These are phyloP conservation scores for Boechera divaricarpa DNA, from an alignment of 345 rosid genomes.

Conservation along the genomic window DNA sequence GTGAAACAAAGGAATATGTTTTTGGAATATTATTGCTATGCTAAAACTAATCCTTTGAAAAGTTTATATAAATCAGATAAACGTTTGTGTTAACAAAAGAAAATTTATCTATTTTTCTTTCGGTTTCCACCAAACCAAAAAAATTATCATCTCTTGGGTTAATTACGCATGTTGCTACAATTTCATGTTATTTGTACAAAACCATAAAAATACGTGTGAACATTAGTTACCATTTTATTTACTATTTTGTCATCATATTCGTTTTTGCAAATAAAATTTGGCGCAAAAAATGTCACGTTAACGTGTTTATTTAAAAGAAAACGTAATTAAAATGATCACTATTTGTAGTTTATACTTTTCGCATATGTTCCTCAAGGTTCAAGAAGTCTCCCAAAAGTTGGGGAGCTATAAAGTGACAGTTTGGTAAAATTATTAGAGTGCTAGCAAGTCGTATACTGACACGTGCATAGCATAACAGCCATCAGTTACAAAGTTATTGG, in stretches of 20 bases:
- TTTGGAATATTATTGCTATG: not conserved
- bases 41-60: not conserved
- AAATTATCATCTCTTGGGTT: no score
- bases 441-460: not conserved
- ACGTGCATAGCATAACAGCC: slow-evolving; percentile 2
- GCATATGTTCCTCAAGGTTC: not conserved
- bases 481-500: slow-evolving; percentile 25
- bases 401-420: slow-evolving; percentile 4
- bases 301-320: not conserved
- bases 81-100: not conserved
- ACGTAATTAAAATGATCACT: not conserved
- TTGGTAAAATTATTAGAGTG: not conserved
- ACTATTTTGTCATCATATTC: not conserved
- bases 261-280: not conserved
- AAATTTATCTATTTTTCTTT: not conserved
- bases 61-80: not conserved
- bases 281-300: not conserved
- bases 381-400: slow-evolving; percentile 5
- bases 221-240: no score
- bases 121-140: not conserved
- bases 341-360: not conserved
- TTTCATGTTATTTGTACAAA: no score
- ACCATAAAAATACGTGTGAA: no score
- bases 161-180: no score
- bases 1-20: not conserved